A percentile compares a stretch with the other conserved stretches of the same genome.
Evolutionary conservation across 352 stramenopile genomes (phyloP).

Genomic region (Thalassiosira oceanica): DNA sequence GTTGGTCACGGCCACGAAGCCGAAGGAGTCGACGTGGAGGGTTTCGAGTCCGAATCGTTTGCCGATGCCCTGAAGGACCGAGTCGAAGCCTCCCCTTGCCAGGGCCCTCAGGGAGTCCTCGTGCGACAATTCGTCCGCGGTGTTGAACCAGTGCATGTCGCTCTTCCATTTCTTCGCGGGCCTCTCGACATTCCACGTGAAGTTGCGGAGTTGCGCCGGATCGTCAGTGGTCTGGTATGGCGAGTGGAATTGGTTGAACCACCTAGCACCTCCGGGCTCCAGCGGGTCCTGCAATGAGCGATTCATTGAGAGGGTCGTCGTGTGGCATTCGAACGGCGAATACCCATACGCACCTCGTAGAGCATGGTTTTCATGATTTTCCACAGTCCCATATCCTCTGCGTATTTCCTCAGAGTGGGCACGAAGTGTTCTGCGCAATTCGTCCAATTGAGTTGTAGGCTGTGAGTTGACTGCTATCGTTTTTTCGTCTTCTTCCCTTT

Average conservation of each 20-base stretch:
- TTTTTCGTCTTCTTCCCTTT: no score
- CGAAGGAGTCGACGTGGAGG: constrained; percentile 43
- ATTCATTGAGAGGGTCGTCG: background rate
- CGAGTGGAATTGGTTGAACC: constrained; percentile 35
- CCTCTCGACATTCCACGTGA: constrained; percentile 56
- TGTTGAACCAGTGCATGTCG: constrained; percentile 61
- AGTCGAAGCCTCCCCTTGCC: constrained; percentile 48
- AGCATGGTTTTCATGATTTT: constrained; percentile 50
- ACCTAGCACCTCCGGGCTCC: constrained; percentile 27
- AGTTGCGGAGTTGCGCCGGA: constrained; percentile 17
- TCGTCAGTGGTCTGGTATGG: constrained; percentile 19
- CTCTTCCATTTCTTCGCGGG: constrained; percentile 55
- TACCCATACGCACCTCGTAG: constrained; percentile 17
- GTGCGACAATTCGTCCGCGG: constrained; percentile 45
- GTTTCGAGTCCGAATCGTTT: constrained; percentile 39
- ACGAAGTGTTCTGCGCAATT: constrained; percentile 13
- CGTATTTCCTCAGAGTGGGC: constrained; percentile 24
- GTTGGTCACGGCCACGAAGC: constrained; percentile 45
- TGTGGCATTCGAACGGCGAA: no score
- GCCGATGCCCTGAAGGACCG: constrained; percentile 39
- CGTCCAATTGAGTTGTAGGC: no score
- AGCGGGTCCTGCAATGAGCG: constrained; percentile 24
- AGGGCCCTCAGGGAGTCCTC: constrained; percentile 48
- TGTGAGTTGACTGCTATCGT: no score
- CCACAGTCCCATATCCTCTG: constrained; percentile 27